phyloP scores from a whole-genome alignment of 345 rosid genomes.

The Eucalyptus erythrocorys region DNA sequence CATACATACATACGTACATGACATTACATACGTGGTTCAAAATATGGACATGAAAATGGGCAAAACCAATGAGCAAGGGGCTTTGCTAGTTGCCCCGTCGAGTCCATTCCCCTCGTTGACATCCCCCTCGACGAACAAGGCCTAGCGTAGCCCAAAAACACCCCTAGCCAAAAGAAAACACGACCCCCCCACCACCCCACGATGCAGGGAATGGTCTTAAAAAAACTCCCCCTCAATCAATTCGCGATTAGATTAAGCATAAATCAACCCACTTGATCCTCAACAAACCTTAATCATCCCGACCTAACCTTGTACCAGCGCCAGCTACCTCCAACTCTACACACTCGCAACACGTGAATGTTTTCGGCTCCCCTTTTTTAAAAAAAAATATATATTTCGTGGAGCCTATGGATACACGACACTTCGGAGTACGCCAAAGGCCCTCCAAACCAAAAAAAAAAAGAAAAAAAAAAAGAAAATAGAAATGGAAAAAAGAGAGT shows the following conservation, averaged over 20 bases:
- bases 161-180: background rate
- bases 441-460: background rate
- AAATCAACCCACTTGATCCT: background rate
- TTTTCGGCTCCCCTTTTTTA: background rate
- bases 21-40: background rate
- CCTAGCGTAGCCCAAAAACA: background rate
- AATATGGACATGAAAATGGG: background rate
- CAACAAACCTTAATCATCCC: background rate
- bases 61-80: background rate
- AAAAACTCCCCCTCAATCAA: background rate
- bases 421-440: background rate
- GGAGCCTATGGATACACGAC: background rate
- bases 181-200: background rate
- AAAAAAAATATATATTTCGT: background rate
- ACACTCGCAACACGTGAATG: background rate
- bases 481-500: too few relatives aligned
- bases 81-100: background rate
- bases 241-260: background rate
- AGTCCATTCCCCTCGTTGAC: background rate
- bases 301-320: background rate
- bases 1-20: background rate
- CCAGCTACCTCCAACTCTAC: background rate
- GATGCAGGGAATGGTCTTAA: background rate
- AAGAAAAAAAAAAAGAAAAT: fast-evolving
- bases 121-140: background rate